Evolutionary conservation across 202 grass and related monocot genomes (phyloP).

Genomic region (Eragrostis tef): DNA sequence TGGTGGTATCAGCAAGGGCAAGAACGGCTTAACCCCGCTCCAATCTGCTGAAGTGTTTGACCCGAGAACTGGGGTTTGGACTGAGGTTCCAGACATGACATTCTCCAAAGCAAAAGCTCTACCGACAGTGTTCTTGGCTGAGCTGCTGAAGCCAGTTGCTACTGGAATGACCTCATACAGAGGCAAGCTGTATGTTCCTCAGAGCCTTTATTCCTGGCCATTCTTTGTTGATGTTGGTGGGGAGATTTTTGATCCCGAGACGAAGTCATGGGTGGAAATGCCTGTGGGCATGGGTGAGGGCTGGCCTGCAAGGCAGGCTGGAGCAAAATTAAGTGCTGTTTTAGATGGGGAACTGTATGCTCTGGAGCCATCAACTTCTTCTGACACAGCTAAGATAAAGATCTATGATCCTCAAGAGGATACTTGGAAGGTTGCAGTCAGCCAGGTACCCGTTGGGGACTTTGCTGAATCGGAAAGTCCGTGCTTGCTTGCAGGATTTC

Average conservation of each 20-base stretch:
- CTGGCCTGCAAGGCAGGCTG: conserved; percentile 77
- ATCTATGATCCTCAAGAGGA: conserved; percentile 70
- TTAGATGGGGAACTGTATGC: conserved; percentile 67
- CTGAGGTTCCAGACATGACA: conserved; percentile 61
- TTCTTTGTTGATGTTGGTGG: conserved; percentile 79
- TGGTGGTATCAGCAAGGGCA: conserved; percentile 62
- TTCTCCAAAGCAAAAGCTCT: conserved; percentile 64
- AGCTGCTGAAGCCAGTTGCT: conserved; percentile 75
- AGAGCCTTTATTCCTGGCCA: conserved; percentile 81
- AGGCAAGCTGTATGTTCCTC: conserved; percentile 76
- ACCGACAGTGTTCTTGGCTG: conserved; percentile 66
- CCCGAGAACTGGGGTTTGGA: conserved; percentile 62
- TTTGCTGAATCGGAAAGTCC: conserved; percentile 54
- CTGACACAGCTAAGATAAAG: conserved; percentile 65
- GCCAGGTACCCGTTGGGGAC: conserved; percentile 59
- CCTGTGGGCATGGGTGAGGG: conserved; percentile 72
- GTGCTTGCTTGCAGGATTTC: conserved; percentile 63
- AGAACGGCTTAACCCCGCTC: conserved; percentile 58
- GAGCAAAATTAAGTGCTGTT: conserved; percentile 68
- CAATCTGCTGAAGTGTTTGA: conserved; percentile 84
- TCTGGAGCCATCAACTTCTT: conserved; percentile 71
- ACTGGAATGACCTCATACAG: conserved; percentile 60
- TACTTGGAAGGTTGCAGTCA: conserved; percentile 64
- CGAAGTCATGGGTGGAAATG: conserved; percentile 74
- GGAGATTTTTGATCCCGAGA: conserved; percentile 66